Evolutionary conservation across 495 filamentous ascomycete species (phyloP).

Genomic region (Ascodesmis nigricans): DNA sequence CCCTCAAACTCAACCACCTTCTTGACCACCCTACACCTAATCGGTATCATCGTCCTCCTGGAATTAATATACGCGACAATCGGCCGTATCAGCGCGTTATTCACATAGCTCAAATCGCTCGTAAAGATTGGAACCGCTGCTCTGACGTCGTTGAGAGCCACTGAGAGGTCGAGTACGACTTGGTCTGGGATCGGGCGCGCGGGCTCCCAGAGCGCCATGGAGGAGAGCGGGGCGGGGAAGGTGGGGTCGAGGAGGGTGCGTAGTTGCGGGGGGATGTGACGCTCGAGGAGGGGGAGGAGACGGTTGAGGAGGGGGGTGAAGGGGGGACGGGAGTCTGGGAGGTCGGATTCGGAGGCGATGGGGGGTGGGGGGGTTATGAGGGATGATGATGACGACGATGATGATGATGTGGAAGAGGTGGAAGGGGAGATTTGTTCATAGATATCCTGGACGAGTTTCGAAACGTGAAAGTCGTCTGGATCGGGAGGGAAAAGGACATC

Average conservation of each 20-base stretch:
- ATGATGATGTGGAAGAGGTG: constrained; percentile 52
- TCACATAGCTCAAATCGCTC: constrained; percentile 72
- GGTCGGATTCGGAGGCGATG: too few species aligned
- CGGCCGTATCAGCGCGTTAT: constrained; percentile 79
- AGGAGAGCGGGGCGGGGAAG: constrained; percentile 2
- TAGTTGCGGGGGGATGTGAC: constrained; percentile 4
- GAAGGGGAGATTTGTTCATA: constrained; percentile 87
- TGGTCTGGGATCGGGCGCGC: too few species aligned
- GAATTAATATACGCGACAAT: constrained; percentile 99
- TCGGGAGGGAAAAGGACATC: constrained; percentile 85
- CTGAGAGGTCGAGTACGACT: constrained; percentile 63
- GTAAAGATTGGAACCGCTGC: constrained; percentile 85
- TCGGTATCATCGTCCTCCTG: constrained; percentile 74
- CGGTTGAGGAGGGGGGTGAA: constrained; percentile 7
- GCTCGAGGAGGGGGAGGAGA: too few species aligned
- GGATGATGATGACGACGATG: constrained; percentile 27
- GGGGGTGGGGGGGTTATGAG: too few species aligned
- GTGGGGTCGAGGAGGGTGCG: neutral
- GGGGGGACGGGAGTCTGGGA: too few species aligned
- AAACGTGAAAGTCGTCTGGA: constrained; percentile 61
- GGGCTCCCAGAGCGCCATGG: too few species aligned
- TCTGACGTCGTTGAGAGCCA: constrained; percentile 78
- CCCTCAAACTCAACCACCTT: constrained; percentile 73
- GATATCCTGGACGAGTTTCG: constrained; percentile 80
- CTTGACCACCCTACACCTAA: constrained; percentile 87